These are phyloP conservation scores for Crithidia thermophila DNA, from an alignment of 208 protist genomes.

Conservation along the genomic window DNA sequence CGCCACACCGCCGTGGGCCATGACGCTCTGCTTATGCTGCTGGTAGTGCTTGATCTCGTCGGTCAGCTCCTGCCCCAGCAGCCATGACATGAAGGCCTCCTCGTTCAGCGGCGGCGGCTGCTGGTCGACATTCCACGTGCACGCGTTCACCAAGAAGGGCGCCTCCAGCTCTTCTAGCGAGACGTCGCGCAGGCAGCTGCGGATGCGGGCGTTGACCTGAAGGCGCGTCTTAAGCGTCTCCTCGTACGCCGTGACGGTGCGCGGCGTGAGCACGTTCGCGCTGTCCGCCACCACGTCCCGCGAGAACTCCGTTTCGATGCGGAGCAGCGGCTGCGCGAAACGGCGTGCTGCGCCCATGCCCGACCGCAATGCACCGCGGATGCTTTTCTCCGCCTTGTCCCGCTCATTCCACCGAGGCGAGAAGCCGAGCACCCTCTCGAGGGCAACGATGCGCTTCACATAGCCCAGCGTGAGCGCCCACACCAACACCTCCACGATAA, in stretches of 20 bases:
- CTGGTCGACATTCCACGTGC: slow-evolving; percentile 86
- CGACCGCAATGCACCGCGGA: slow-evolving; percentile 22
- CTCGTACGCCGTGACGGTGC: slow-evolving; percentile 29
- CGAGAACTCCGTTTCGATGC: slow-evolving; percentile 49
- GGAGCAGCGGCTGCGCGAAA: slow-evolving; percentile 41
- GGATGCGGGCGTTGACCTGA: slow-evolving; percentile 42
- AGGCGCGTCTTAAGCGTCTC: slow-evolving; percentile 25
- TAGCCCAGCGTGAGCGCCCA: slow-evolving; percentile 36
- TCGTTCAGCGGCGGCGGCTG: slow-evolving; percentile 42
- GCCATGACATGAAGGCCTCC: slow-evolving; percentile 44
- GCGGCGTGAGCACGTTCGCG: slow-evolving; percentile 19
- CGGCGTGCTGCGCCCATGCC: slow-evolving; percentile 31
- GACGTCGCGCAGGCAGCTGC: slow-evolving; percentile 27
- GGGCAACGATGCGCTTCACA: slow-evolving; percentile 24
- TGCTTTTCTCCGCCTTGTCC: slow-evolving; percentile 28
- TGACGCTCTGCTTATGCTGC: slow-evolving; percentile 22
- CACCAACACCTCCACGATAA: slow-evolving; percentile 25
- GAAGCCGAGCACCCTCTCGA: slow-evolving; percentile 20
- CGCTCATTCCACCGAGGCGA: slow-evolving; percentile 30
- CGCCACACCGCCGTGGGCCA: slow-evolving; percentile 10
- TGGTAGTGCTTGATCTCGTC: slow-evolving; percentile 39
- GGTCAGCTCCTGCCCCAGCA: slow-evolving; percentile 50
- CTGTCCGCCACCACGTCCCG: slow-evolving; percentile 19
- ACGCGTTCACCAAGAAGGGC: slow-evolving; percentile 59
- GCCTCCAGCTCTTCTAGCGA: slow-evolving; percentile 22